Conservation (phyloP, 2,329 filamentous ascomycete genomes). For the Colletotrichum viniferum region DNA sequence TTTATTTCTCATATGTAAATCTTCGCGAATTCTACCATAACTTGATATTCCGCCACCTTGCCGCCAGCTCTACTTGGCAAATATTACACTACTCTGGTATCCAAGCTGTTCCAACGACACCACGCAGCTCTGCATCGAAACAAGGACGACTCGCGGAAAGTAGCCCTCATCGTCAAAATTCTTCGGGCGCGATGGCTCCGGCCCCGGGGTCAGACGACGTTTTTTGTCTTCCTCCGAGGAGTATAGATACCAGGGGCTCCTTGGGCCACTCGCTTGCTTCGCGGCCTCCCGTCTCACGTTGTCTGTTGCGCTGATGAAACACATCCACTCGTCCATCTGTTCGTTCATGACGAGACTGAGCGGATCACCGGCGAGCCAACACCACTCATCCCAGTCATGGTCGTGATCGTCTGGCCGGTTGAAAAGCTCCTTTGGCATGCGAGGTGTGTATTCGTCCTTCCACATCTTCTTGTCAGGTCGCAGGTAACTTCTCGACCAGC, state of each 20-base stretch:
- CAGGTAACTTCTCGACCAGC: background rate
- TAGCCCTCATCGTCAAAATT: background rate
- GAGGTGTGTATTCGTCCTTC: background rate
- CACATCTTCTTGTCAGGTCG: background rate
- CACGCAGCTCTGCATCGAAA: background rate
- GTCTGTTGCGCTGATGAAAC: background rate
- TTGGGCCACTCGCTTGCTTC: background rate
- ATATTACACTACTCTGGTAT: background rate
- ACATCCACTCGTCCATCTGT: background rate
- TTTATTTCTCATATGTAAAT: background rate
- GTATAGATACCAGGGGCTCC: background rate
- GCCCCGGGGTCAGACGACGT: background rate
- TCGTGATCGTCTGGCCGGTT: background rate
- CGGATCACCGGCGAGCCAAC: background rate
- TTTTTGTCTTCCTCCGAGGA: background rate
- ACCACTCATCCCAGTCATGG: background rate
- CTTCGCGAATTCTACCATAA: background rate
- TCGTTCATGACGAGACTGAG: background rate
- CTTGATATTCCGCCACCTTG: background rate
- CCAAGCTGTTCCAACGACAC: background rate
- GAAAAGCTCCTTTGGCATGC: background rate
- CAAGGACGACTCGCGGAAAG: background rate
- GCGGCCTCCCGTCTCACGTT: background rate
- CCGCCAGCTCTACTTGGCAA: background rate
- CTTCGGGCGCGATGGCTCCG: background rate